Percentiles rank a stretch among this genome's conserved stretches.
These are phyloP conservation scores for Syncephalis fuscata DNA, from an alignment of 371 early-diverging fungal species.

Conservation along the genomic window DNA sequence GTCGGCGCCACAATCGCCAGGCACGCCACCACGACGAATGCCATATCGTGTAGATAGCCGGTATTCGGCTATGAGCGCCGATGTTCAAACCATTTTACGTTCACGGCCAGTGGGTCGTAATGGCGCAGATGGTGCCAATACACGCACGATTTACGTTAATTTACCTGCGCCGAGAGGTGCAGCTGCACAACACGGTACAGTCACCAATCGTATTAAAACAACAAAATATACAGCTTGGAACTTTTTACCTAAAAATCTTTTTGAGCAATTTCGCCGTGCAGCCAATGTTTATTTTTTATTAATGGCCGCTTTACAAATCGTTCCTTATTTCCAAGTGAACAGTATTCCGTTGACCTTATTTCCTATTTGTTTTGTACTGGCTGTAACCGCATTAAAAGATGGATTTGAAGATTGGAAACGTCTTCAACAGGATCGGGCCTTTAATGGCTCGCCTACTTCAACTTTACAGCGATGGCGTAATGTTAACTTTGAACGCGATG, in stretches of 20 bases:
- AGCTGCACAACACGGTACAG: too few species aligned
- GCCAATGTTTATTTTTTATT: slow-evolving; percentile 96
- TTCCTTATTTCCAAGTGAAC: slow-evolving; percentile 62
- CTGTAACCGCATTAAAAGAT: slow-evolving; percentile 86
- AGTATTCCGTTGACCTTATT: slow-evolving; percentile 58
- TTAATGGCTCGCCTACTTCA: slow-evolving; percentile 61
- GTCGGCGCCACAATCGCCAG: too few species aligned
- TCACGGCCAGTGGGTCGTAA: too few species aligned
- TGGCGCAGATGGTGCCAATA: too few species aligned
- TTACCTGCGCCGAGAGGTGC: too few species aligned
- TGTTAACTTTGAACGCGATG: slow-evolving; percentile 27
- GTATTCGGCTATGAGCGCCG: too few species aligned
- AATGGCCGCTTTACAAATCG: slow-evolving; percentile 79
- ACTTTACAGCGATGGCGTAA: slow-evolving; percentile 60
- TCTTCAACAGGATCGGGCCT: slow-evolving; percentile 72
- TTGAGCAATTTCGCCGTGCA: slow-evolving; percentile 87
- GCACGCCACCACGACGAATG: too few species aligned
- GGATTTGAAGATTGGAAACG: slow-evolving; percentile 92
- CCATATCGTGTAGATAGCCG: too few species aligned
- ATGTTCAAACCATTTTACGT: too few species aligned
- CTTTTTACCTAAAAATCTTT: slow-evolving; percentile 93
- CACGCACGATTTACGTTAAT: too few species aligned
- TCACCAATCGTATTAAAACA: slow-evolving; percentile 51
- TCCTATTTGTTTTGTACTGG: slow-evolving; percentile 78
- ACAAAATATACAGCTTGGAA: slow-evolving; percentile 82